Conservation (phyloP, 2,329 filamentous ascomycete genomes). For the Coniosporium tulheliwenetii region DNA sequence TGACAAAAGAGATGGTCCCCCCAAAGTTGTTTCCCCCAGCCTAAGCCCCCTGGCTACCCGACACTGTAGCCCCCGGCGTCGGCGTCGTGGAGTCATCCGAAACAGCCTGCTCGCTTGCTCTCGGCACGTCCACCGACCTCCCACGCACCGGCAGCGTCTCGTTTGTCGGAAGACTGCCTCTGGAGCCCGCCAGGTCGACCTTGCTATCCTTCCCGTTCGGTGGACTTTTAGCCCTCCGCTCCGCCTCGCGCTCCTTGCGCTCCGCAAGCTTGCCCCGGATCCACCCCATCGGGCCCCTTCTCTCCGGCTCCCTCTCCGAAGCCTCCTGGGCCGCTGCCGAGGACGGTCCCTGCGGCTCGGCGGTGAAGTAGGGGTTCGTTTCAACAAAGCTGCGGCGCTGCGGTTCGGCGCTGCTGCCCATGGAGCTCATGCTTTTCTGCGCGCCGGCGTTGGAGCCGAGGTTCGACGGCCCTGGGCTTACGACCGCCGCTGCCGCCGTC, state of each 20-base stretch:
- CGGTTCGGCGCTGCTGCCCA: conserved; percentile 16
- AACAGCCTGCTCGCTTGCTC: conserved; percentile 1
- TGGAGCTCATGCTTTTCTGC: conserved; percentile 23
- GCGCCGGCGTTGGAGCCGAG: conserved; percentile 19
- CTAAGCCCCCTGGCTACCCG: not conserved
- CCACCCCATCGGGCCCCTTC: conserved; percentile 41
- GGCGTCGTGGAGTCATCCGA: not conserved
- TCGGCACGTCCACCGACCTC: conserved; percentile 13
- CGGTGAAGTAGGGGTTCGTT: no score
- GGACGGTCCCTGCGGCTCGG: no score
- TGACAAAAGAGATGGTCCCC: no score
- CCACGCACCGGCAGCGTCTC: conserved; percentile 6
- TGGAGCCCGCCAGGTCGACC: not conserved
- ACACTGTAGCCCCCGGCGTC: not conserved
- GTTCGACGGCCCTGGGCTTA: conserved; percentile 19
- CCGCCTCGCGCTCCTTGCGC: conserved; percentile 36
- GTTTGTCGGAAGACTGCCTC: not conserved
- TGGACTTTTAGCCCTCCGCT: conserved; percentile 37
- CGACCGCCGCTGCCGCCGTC: not conserved
- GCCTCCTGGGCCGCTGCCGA: not conserved
- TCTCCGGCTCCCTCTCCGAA: not conserved
- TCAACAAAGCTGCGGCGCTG: not conserved
- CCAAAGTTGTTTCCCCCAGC: no score
- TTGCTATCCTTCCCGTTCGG: conserved; percentile 9
- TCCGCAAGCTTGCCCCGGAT: conserved; percentile 50